phyloP scores from a whole-genome alignment of 257 asterid species.

The Primulina tabacum region DNA sequence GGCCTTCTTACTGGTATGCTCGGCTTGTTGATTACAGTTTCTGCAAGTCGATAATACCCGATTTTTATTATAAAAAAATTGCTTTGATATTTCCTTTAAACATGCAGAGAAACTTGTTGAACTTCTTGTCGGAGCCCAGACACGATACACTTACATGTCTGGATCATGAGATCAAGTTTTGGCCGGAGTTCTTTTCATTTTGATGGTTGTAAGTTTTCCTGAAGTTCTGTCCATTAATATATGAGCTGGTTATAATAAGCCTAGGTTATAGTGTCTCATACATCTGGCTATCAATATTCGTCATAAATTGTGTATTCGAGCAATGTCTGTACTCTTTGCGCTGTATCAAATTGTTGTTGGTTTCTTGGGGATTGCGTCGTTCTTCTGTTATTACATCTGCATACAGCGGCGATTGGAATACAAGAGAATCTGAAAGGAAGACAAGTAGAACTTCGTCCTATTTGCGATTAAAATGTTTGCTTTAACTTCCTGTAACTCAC shows the following conservation, averaged over 20 bases:
- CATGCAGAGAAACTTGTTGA: slow-evolving; percentile 81
- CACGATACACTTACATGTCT: slow-evolving; percentile 95
- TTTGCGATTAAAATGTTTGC: too few relatives aligned
- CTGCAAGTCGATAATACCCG: neutral
- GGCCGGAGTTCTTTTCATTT: neutral
- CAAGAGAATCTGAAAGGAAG: neutral
- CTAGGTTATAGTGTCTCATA: neutral
- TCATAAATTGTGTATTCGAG: neutral
- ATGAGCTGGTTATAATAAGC: neutral
- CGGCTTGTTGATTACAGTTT: slow-evolving; percentile 4
- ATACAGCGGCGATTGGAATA: too few relatives aligned
- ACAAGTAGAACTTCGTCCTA: too few relatives aligned
- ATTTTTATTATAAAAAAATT: neutral
- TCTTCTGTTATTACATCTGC: neutral
- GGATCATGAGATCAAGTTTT: slow-evolving; percentile 61
- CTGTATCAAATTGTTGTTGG: neutral
- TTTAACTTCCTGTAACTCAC: too few relatives aligned
- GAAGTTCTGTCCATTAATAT: too few relatives aligned
- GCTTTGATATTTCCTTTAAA: neutral
- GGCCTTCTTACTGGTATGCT: slow-evolving; percentile 76
- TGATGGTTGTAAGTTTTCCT: neutral
- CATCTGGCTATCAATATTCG: neutral
- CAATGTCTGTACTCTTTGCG: neutral
- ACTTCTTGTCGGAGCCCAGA: slow-evolving; percentile 88
- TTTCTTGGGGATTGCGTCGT: slow-evolving; percentile 24